Evolutionary conservation across 2,329 filamentous ascomycete species (phyloP).

Genomic region (Sarocladium oryzae): DNA sequence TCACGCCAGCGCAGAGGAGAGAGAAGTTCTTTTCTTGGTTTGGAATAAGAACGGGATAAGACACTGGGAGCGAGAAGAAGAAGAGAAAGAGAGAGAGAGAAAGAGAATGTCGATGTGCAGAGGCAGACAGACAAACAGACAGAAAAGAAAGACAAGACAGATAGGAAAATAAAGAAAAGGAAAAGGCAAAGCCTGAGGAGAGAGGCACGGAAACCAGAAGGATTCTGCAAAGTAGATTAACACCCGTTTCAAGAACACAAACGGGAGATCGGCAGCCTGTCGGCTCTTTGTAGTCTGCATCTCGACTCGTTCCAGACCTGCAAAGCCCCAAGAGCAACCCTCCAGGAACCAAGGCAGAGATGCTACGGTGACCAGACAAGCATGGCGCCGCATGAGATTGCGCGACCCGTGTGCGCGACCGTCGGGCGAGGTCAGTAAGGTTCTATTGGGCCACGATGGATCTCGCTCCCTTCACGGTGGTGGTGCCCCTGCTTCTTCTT

Average conservation of each 20-base stretch:
- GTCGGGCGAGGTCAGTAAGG: constrained; percentile 2
- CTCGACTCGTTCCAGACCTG: background rate
- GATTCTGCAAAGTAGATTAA: constrained; percentile 3
- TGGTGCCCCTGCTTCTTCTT: no score
- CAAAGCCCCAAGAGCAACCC: background rate
- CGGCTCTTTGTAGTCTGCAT: constrained; percentile 10
- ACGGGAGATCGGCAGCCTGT: constrained; percentile 12
- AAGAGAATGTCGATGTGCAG: constrained; percentile 13
- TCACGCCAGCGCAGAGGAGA: constrained; percentile 11
- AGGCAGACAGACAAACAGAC: no score
- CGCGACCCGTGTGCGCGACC: constrained; percentile 10
- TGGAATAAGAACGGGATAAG: constrained; percentile 1
- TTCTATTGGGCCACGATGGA: no score
- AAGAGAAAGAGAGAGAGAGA: constrained; percentile 14
- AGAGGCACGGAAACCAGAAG: constrained; percentile 9
- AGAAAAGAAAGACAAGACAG: constrained; percentile 11
- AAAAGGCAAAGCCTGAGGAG: constrained; percentile 7
- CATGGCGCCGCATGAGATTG: constrained; percentile 9
- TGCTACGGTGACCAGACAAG: constrained; percentile 8
- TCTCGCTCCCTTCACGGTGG: no score
- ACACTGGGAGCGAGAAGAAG: constrained; percentile 3
- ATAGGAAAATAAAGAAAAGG: constrained; percentile 10
- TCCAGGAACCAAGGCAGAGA: no score
- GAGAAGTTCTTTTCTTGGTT: constrained; percentile 9
- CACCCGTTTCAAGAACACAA: constrained; percentile 6